These are phyloP conservation scores for Penicillium maclennaniae DNA, from an alignment of 495 filamentous ascomycete species.

Conservation along the genomic window DNA sequence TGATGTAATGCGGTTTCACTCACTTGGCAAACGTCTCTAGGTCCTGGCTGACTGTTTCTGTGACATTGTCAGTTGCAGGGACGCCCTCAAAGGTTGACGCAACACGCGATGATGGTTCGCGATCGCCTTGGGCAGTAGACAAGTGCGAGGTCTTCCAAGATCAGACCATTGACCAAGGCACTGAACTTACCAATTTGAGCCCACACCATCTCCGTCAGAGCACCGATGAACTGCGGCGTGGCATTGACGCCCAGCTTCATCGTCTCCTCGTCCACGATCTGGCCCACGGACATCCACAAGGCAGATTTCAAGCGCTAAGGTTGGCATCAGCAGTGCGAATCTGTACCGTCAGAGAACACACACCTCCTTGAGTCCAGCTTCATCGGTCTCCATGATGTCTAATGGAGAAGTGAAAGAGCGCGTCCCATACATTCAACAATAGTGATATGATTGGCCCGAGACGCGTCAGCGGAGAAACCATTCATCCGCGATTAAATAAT, in stretches of 20 bases:
- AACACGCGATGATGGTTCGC: neutral
- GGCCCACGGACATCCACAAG: slow-evolving; percentile 87
- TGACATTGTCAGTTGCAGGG: slow-evolving; percentile 7
- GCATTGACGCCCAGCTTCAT: slow-evolving; percentile 74
- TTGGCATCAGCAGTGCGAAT: neutral
- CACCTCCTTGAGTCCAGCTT: slow-evolving; percentile 42
- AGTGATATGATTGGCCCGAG: slow-evolving; percentile 19
- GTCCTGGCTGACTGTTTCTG: slow-evolving; percentile 72
- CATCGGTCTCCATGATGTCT: slow-evolving; percentile 33
- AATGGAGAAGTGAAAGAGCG: slow-evolving; percentile 11
- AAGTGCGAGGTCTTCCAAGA: neutral
- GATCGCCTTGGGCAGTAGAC: neutral
- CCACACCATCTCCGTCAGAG: slow-evolving; percentile 88
- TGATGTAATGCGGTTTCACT: slow-evolving; percentile 9
- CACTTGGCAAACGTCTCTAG: slow-evolving; percentile 76
- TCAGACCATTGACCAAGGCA: neutral
- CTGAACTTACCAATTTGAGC: slow-evolving; percentile 68
- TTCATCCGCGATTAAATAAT: slow-evolving; percentile 5
- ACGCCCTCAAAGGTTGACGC: slow-evolving; percentile 3
- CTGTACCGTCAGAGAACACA: neutral
- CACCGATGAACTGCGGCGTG: slow-evolving; percentile 92
- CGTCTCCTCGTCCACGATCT: slow-evolving; percentile 84
- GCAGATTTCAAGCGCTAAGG: slow-evolving; percentile 81
- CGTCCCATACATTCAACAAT: slow-evolving; percentile 13
- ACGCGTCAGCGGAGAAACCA: slow-evolving; percentile 19